Base-by-base conservation (phyloP, 345 rosid species). In the Populus simonii region DNA sequence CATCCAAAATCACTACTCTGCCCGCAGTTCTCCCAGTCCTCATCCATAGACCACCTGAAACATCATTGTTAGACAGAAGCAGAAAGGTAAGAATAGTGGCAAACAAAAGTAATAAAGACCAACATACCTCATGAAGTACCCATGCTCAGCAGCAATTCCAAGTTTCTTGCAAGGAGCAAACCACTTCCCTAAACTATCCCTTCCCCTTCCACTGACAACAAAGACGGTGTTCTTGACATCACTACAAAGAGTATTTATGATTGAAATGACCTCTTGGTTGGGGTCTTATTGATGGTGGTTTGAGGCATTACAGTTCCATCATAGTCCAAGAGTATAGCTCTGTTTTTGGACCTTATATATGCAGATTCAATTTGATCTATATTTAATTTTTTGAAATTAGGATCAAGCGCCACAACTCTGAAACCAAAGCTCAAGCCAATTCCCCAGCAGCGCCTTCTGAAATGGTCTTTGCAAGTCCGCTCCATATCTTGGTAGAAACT, bases 401-500 rank as follows among this genome's bases (percentile, higher is more conserved):
- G 90, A 83, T 91, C 96, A 36, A 91, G 90, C 5, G 93, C 92
- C 17, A 90, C 93, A 66, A 91, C 92, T 85, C 90, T 89, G 70
- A 91, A 91, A 43, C 93, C 96, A 82, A 89, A 91, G 80, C 96
- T 82, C 62, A 91, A 85, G 36, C 95, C 93, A 39, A 91, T 87
- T 72, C 95, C 95, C 96, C 92, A 91, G 79, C 92, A 89, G 2
- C 87, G 85, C 75, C 92, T 86, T 84, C 84, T 86, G 78, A 89
- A 91, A 85, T 91, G 93, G 68, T 91, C 93, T 81, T 79, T 91
- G 76, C 92, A 91, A 2, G 87, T 81, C 86, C 93, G 89, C 80
- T 91, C 93, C 90, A 91, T 76, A 77, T 91, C 96, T 73, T 88
- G 93, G 84, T 82, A 90, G 83, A 91, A 91, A 83, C 96, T 91